Evolutionary conservation across 139 green algal genomes (phyloP).

Genomic region (Ettlia oleoabundans): DNA sequence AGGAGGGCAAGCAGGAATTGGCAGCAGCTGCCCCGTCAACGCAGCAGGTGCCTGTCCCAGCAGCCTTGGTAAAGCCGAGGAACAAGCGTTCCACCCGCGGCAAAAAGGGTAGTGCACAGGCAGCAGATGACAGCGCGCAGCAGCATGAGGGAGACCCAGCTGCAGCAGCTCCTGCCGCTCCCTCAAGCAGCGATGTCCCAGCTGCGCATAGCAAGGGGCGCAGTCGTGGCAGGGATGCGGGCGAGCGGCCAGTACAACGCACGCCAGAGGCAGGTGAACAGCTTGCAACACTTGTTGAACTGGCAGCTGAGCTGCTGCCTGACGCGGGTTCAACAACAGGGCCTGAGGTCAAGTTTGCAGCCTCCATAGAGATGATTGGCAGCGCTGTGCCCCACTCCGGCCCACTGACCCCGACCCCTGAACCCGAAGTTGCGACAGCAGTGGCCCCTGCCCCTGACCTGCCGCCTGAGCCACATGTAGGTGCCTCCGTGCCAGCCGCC

Average conservation of each 20-base stretch:
- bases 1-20: conserved; percentile 10
- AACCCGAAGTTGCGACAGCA: too few relatives aligned
- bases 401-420: too few relatives aligned
- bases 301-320: background rate
- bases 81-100: background rate
- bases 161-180: background rate
- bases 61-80: conserved; percentile 5
- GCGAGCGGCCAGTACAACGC: background rate
- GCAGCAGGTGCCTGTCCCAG: background rate
- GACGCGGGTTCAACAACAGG: too few relatives aligned
- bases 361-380: too few relatives aligned
- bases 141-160: background rate
- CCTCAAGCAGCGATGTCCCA: background rate
- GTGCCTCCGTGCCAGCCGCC: too few relatives aligned
- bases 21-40: background rate
- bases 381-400: too few relatives aligned
- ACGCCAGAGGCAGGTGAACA: background rate
- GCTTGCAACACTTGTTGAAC: too few relatives aligned
- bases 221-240: background rate
- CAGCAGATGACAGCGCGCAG: background rate
- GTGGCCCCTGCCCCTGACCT: too few relatives aligned
- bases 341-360: too few relatives aligned
- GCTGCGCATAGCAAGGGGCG: background rate
- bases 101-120: background rate
- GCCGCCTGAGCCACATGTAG: too few relatives aligned